Evolutionary conservation across 768 basidiomycete genomes (phyloP).

Genomic region (Chalciporus chontae): DNA sequence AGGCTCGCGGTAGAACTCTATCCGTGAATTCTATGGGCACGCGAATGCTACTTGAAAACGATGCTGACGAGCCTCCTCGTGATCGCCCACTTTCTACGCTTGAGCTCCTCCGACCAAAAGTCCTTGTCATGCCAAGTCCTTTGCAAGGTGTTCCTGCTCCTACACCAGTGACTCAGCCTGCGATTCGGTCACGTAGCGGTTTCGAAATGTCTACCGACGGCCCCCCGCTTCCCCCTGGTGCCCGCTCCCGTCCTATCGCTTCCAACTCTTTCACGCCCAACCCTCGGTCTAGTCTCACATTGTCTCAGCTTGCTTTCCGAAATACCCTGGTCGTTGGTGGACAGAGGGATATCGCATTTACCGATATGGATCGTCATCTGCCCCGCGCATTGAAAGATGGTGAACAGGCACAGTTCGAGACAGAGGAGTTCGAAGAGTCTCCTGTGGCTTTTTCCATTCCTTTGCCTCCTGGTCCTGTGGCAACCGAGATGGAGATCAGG

Average conservation of each 20-base stretch:
- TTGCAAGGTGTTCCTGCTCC: constrained; percentile 50
- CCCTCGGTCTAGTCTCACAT: constrained; percentile 64
- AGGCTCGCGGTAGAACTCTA: constrained; percentile 56
- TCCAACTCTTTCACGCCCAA: constrained; percentile 79
- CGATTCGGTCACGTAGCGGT: constrained; percentile 44
- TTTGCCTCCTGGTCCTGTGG: constrained; percentile 26
- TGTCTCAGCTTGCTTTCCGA: constrained; percentile 84
- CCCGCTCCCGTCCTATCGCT: constrained; percentile 46
- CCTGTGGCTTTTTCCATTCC: constrained; percentile 30
- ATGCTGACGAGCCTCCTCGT: constrained; percentile 36
- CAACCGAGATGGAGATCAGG: constrained; percentile 31
- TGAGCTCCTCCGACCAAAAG: constrained; percentile 82
- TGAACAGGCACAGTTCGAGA: constrained; percentile 60
- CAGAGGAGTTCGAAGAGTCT: constrained; percentile 37
- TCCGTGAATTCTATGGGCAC: constrained; percentile 70
- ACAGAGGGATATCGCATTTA: constrained; percentile 57
- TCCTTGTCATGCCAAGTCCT: constrained; percentile 93
- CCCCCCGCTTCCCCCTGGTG: constrained; percentile 73
- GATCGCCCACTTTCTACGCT: constrained; percentile 68
- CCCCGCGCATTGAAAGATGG: constrained; percentile 77
- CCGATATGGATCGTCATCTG: constrained; percentile 56
- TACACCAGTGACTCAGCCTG: constrained; percentile 30
- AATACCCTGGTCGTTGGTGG: constrained; percentile 73
- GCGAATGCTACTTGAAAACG: constrained; percentile 56
- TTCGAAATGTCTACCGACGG: constrained; percentile 67